Evolutionary conservation across 345 rosid species (phyloP).

Genomic region (Cochlearia excelsa): DNA sequence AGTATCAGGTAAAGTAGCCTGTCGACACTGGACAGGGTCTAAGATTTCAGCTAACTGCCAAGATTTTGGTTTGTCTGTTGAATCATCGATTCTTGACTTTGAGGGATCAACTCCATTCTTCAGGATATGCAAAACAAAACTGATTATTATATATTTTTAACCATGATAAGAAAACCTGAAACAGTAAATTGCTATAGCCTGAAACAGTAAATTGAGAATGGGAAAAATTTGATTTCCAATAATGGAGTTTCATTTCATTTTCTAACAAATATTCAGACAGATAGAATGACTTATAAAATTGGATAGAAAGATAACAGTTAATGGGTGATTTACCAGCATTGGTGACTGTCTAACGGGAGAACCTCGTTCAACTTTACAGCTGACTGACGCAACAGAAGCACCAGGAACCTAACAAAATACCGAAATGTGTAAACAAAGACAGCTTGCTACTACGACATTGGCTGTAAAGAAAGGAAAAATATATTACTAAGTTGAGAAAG

Average conservation of each 20-base stretch:
- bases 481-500: constrained; percentile 9
- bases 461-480: constrained; percentile 16
- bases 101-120: constrained; percentile 80
- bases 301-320: constrained; percentile 3
- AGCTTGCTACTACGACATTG: constrained; percentile 10
- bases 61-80: constrained; percentile 55
- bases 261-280: background rate
- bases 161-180: constrained; percentile 7
- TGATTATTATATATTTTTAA: background rate
- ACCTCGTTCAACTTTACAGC: constrained; percentile 59
- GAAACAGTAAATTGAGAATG: constrained; percentile 2
- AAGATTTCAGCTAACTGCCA: constrained; percentile 75
- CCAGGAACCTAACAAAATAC: constrained; percentile 55
- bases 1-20: constrained; percentile 59
- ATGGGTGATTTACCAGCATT: constrained; percentile 42
- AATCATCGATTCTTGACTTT: constrained; percentile 67
- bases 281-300: background rate
- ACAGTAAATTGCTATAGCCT: constrained; percentile 3
- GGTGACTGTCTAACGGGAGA: constrained; percentile 37
- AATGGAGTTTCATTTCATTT: constrained; percentile 1
- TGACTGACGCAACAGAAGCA: constrained; percentile 51
- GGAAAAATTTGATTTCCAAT: background rate
- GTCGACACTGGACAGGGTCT: constrained; percentile 58
- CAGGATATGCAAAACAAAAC: background rate
- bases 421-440: constrained; percentile 15